Evolutionary conservation across 805 yeast genomes (phyloP).

Genomic region (Brettanomyces bruxellensis): DNA sequence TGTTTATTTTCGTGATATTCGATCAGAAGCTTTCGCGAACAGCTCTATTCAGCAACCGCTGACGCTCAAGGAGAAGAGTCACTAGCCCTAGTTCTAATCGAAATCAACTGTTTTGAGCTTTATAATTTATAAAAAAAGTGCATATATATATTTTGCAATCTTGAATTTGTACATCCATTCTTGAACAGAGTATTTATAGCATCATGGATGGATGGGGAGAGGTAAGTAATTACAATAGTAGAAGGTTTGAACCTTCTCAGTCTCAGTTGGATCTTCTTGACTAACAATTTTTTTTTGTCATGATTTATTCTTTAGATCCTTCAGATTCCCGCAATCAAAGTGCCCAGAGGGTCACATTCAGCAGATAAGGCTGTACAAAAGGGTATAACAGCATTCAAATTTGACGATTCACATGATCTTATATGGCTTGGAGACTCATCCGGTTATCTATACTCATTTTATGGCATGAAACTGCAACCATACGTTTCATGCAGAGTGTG

Average conservation of each 20-base stretch:
- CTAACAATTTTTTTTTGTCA: neutral
- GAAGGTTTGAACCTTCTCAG: too few relatives aligned
- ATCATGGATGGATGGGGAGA: slow-evolving; percentile 46
- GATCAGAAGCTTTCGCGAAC: too few relatives aligned
- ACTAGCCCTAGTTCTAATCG: too few relatives aligned
- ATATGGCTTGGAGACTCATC: slow-evolving; percentile 77
- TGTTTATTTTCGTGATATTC: too few relatives aligned
- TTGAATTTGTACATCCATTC: too few relatives aligned
- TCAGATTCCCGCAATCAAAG: slow-evolving; percentile 19
- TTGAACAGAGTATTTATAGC: too few relatives aligned
- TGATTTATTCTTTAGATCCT: slow-evolving; percentile 19
- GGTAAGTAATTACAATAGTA: slow-evolving; percentile 22
- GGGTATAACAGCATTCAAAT: slow-evolving; percentile 29
- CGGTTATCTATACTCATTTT: slow-evolving; percentile 38
- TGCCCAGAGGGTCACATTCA: slow-evolving; percentile 15
- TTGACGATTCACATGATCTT: slow-evolving; percentile 68
- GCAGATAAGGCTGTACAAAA: slow-evolving; percentile 13
- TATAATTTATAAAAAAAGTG: too few relatives aligned
- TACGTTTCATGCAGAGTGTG: slow-evolving; percentile 55
- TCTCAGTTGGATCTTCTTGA: too few relatives aligned
- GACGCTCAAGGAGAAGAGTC: too few relatives aligned
- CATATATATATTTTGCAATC: too few relatives aligned
- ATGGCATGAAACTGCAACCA: slow-evolving; percentile 39
- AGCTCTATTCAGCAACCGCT: too few relatives aligned
- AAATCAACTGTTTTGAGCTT: too few relatives aligned